Evolutionary conservation across 129 eudicot genomes (phyloP).

Genomic region (Centrapalus pauciflorus): DNA sequence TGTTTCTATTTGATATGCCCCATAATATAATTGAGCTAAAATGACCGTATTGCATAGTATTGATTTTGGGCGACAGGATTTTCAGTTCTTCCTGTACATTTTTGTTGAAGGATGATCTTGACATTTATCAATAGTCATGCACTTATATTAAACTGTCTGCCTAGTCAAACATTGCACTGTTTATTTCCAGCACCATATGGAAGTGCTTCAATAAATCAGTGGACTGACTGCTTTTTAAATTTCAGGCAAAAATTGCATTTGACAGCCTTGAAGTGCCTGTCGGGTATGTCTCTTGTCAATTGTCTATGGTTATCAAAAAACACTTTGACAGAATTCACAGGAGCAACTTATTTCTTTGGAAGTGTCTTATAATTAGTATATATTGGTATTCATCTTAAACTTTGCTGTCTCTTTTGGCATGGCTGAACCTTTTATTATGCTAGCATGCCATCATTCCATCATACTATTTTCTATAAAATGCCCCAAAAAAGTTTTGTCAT

Average conservation of each 20-base stretch:
- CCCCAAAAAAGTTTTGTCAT: too few species aligned
- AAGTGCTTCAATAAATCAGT: conserved; percentile 5
- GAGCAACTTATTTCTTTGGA: too few species aligned
- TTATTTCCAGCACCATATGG: not conserved
- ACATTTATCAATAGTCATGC: not conserved
- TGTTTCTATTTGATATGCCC: not conserved
- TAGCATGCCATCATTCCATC: too few species aligned
- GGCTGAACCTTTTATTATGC: not conserved
- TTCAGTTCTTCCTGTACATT: too few species aligned
- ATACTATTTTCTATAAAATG: too few species aligned
- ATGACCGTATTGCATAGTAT: not conserved
- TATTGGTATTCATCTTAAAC: not conserved
- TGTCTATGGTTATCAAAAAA: not conserved
- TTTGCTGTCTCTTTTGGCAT: not conserved
- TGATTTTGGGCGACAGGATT: not conserved
- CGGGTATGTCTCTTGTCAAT: conserved; percentile 43
- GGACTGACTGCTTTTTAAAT: conserved; percentile 9
- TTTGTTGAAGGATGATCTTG: not conserved
- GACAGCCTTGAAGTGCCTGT: conserved; percentile 92
- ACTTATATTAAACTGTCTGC: too few species aligned
- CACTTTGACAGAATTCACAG: too few species aligned
- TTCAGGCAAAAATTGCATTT: conserved; percentile 79
- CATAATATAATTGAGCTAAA: not conserved
- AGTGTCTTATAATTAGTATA: not conserved
- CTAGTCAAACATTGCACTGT: too few species aligned